Conservation (phyloP, 1,139 yeast species). For the Geotrichum candidum region DNA sequence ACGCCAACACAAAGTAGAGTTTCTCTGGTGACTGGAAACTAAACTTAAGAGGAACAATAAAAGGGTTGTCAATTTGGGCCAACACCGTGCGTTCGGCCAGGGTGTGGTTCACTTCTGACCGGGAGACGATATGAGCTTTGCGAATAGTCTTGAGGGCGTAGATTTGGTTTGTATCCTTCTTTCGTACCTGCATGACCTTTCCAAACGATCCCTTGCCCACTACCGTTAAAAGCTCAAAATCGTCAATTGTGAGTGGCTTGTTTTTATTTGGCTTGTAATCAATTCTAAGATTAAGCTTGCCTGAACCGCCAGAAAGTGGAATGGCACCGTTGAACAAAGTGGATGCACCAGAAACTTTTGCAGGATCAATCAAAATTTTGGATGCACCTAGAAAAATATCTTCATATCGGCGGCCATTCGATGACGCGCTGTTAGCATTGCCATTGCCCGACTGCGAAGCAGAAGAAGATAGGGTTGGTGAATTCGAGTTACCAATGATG, state of each 20-base stretch:
- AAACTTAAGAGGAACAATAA: constrained; percentile 93
- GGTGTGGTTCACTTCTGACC: constrained; percentile 94
- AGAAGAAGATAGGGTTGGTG: not conserved
- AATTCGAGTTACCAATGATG: constrained; percentile 13
- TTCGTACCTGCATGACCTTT: constrained; percentile 96
- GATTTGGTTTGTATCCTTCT: constrained; percentile 87
- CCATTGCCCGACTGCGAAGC: not conserved
- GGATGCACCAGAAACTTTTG: constrained; percentile 6
- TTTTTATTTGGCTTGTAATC: constrained; percentile 67
- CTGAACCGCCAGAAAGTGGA: constrained; percentile 35
- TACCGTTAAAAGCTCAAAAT: constrained; percentile 86
- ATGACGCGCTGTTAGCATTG: not conserved
- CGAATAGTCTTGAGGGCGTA: constrained; percentile 91
- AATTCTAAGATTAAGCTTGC: constrained; percentile 51
- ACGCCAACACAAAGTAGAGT: constrained; percentile 80
- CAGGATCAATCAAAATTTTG: constrained; percentile 23
- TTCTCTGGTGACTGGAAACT: constrained; percentile 96
- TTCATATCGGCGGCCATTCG: constrained; percentile 10
- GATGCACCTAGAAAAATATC: constrained; percentile 39
- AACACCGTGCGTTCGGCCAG: constrained; percentile 92
- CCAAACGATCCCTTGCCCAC: constrained; percentile 98
- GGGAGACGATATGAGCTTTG: constrained; percentile 87
- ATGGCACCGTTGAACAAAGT: constrained; percentile 16
- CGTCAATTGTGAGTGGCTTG: constrained; percentile 72
- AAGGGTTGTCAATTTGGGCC: constrained; percentile 92